Evolutionary conservation across 2,329 filamentous ascomycete species (phyloP).

Genomic region (Mariannaea elegans): DNA sequence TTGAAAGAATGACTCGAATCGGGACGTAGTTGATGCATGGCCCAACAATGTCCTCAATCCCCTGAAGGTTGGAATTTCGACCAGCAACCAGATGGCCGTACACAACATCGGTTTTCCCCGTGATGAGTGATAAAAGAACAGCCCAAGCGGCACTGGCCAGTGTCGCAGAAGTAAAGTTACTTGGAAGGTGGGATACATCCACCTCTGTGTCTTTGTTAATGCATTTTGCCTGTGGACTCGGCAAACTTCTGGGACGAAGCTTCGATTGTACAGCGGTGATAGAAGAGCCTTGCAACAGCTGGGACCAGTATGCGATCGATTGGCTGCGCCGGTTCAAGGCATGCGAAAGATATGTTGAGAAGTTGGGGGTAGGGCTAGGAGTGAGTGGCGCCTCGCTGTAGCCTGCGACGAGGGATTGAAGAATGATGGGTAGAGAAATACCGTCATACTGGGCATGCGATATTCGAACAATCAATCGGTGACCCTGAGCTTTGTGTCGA

Average conservation of each 20-base stretch:
- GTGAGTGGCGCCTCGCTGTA: conserved; percentile 43
- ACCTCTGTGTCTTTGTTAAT: too few species aligned
- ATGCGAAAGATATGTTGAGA: conserved; percentile 27
- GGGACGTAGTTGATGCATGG: conserved; percentile 53
- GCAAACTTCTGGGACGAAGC: background rate
- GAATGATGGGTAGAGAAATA: conserved; percentile 52
- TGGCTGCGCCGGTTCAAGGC: background rate
- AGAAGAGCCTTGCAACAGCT: conserved; percentile 50
- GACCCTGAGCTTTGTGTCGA: conserved; percentile 22
- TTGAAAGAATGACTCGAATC: conserved; percentile 46
- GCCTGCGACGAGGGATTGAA: conserved; percentile 47
- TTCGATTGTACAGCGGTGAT: conserved; percentile 29
- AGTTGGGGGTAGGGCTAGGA: conserved; percentile 29
- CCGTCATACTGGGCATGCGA: conserved; percentile 61
- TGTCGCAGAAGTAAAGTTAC: conserved; percentile 39
- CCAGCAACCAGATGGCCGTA: conserved; percentile 53
- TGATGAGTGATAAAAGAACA: conserved; percentile 46
- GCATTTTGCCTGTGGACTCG: too few species aligned
- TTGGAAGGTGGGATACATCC: background rate
- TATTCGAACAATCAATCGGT: conserved; percentile 39
- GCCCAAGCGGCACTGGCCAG: conserved; percentile 54
- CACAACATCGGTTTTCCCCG: conserved; percentile 47
- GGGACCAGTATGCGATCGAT: conserved; percentile 51
- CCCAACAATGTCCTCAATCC: conserved; percentile 48
- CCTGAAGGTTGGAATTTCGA: conserved; percentile 47